Percentiles rank a stretch among this genome's conserved stretches.
phyloP scores from a whole-genome alignment of 768 basidiomycete species.

The Cystofilobasidium bisporidii region DNA sequence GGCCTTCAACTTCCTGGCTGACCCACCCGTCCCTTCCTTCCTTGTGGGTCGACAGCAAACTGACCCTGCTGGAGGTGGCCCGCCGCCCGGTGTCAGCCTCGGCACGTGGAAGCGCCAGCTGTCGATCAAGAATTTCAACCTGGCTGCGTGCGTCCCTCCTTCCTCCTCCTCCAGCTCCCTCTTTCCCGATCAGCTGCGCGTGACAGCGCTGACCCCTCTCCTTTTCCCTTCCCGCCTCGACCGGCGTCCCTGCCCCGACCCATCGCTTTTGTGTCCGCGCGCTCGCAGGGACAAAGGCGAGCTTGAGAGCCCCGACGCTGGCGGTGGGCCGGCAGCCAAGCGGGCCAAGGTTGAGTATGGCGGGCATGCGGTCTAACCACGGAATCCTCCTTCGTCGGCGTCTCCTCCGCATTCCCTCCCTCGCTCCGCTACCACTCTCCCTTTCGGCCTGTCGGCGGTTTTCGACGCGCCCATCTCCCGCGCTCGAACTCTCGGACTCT shows the following conservation, averaged over 20 bases:
- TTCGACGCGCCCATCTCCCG: too few relatives aligned
- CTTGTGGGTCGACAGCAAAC: too few relatives aligned
- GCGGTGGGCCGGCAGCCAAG: conserved; percentile 1
- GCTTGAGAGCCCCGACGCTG: neutral
- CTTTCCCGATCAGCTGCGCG: neutral
- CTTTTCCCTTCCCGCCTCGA: neutral
- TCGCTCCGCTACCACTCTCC: too few relatives aligned
- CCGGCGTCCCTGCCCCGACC: neutral
- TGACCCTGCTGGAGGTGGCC: too few relatives aligned
- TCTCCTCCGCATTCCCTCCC: too few relatives aligned
- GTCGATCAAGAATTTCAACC: neutral
- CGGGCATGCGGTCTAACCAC: neutral
- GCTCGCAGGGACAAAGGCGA: too few relatives aligned
- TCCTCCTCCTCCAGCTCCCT: neutral
- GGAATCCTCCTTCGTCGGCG: too few relatives aligned
- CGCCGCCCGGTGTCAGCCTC: neutral
- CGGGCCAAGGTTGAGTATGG: conserved; percentile 13
- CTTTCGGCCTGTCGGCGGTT: too few relatives aligned
- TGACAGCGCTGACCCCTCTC: neutral
- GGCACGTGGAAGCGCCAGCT: neutral
- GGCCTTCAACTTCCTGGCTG: too few relatives aligned
- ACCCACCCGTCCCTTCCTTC: neutral
- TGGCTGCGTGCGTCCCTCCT: neutral
- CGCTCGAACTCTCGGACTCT: too few relatives aligned
- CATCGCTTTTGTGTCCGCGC: too few relatives aligned